Evolutionary conservation across 2,329 filamentous ascomycete species (phyloP).

Genomic region (Pestalotiopsis sp.): DNA sequence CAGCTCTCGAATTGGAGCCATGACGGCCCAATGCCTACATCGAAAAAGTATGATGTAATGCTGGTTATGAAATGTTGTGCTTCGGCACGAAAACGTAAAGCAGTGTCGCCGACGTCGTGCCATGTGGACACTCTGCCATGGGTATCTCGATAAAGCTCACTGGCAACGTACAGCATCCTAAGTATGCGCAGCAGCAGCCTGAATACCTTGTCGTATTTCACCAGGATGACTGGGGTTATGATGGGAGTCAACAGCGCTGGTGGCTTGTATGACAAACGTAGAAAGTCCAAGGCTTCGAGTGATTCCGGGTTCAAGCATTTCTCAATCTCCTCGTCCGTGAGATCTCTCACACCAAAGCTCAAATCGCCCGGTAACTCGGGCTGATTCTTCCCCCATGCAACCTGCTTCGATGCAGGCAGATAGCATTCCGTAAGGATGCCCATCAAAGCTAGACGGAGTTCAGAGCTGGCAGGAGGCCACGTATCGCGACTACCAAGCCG

Average conservation of each 20-base stretch:
- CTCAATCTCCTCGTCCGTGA: conserved; percentile 76
- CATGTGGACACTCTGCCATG: conserved; percentile 38
- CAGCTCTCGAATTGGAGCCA: conserved; percentile 72
- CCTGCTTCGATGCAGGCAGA: conserved; percentile 24
- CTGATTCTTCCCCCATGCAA: conserved; percentile 24
- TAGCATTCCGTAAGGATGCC: conserved; percentile 81
- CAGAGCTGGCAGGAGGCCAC: conserved; percentile 94
- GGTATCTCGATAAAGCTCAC: conserved; percentile 62
- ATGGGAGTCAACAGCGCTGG: conserved; percentile 70
- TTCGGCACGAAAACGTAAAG: conserved; percentile 68
- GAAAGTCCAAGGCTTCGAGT: conserved; percentile 88
- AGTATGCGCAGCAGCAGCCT: conserved; percentile 74
- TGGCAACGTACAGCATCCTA: conserved; percentile 76
- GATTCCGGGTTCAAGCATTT: conserved; percentile 80
- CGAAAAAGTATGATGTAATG: conserved; percentile 76
- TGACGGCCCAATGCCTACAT: conserved; percentile 69
- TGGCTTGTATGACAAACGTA: conserved; percentile 81
- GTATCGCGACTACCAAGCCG: conserved; percentile 77
- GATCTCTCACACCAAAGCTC: conserved; percentile 82
- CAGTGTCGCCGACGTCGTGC: conserved; percentile 38
- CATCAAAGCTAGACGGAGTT: conserved; percentile 85
- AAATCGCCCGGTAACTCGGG: conserved; percentile 64
- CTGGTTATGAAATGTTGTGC: conserved; percentile 77
- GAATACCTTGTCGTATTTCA: conserved; percentile 86
- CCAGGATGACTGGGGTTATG: conserved; percentile 68